phyloP scores from a whole-genome alignment of 2,329 filamentous ascomycete species.

The Camptophora hylomeconis region DNA sequence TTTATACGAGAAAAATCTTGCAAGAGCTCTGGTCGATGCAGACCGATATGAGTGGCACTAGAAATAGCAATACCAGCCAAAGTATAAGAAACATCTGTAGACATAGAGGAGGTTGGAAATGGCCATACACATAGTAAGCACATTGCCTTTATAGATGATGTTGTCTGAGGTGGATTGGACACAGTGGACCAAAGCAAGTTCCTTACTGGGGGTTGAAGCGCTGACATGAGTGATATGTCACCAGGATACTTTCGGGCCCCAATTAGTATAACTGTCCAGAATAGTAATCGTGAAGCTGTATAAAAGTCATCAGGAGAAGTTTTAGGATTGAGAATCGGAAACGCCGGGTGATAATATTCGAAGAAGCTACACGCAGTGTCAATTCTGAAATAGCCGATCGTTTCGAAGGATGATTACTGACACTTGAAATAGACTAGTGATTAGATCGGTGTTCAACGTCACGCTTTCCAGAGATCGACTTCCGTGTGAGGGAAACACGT shows the following conservation, averaged over 20 bases:
- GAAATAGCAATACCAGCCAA: constrained; percentile 10
- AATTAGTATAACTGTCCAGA: constrained; percentile 57
- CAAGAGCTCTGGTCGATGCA: constrained; percentile 14
- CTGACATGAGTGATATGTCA: constrained; percentile 1
- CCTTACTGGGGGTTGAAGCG: constrained; percentile 1
- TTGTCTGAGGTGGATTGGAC: constrained; percentile 2
- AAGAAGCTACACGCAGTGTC: too few species aligned
- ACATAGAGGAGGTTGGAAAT: constrained; percentile 14
- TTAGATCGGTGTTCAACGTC: too few species aligned
- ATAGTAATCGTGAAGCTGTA: constrained; percentile 44
- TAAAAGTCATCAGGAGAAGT: constrained; percentile 43
- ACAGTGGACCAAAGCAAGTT: constrained; percentile 4
- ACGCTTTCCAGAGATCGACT: too few species aligned
- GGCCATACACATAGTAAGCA: constrained; percentile 14
- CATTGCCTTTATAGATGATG: constrained; percentile 7
- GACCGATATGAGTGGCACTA: constrained; percentile 11
- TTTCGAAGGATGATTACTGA: too few species aligned
- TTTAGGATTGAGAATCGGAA: constrained; percentile 45
- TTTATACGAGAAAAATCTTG: constrained; percentile 15
- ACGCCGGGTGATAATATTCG: constrained; percentile 47
- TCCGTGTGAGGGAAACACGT: too few species aligned
- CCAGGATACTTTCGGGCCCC: too few species aligned
- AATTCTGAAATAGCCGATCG: too few species aligned
- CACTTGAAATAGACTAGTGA: too few species aligned
- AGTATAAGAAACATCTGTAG: constrained; percentile 8